These are phyloP conservation scores for Debaryomycetaceae sp. DNA, from an alignment of 1,139 yeast genomes.

Conservation along the genomic window DNA sequence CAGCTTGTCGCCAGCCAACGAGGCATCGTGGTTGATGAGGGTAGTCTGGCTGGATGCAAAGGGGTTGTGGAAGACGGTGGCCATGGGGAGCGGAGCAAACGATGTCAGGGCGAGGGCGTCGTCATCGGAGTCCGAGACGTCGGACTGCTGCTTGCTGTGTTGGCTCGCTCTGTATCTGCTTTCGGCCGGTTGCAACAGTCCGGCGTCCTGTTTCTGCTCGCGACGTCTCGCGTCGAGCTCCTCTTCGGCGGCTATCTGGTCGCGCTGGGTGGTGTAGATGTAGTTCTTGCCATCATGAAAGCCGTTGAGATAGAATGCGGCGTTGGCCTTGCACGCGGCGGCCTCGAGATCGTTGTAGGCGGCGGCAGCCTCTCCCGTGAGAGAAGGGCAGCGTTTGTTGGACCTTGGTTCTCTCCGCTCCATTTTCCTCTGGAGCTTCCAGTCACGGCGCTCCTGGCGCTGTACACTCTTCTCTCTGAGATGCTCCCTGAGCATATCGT, in stretches of 20 bases:
- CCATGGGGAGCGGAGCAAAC: background rate
- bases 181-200: background rate
- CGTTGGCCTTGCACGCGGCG: background rate
- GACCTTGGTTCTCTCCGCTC: background rate
- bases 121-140: background rate
- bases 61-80: conserved; percentile 8
- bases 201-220: background rate
- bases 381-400: background rate
- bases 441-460: background rate
- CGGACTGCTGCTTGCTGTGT: background rate
- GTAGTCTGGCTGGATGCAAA: conserved; percentile 12
- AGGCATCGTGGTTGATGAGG: conserved; percentile 5
- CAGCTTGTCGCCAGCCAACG: background rate
- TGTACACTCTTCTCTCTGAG: background rate
- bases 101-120: background rate
- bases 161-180: background rate
- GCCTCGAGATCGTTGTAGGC: background rate
- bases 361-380: background rate
- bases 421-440: background rate
- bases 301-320: background rate
- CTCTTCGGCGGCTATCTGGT: background rate
- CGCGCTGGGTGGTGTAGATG: background rate
- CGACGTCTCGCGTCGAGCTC: background rate
- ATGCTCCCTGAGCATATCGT: conserved; percentile 4
- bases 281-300: background rate